Base-by-base conservation (phyloP, 495 filamentous ascomycete genomes). In the Aspergillus heteromorphus region DNA sequence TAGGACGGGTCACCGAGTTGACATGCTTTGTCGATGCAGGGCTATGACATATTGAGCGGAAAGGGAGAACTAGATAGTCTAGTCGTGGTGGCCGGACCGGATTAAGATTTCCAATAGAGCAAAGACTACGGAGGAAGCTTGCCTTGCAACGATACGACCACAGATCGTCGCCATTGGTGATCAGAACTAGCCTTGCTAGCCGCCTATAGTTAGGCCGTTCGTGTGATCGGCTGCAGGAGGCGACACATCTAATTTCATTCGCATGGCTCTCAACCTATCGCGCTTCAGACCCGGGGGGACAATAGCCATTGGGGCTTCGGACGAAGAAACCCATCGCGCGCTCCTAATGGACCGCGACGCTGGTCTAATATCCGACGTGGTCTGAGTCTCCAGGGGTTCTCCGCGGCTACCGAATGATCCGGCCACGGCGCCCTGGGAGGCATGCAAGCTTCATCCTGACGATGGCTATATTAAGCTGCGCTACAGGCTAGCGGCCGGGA, bases 211-310 rank as follows among this genome's bases (percentile, higher is more conserved):
- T 55, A 48, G 51, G 25, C 36, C 25, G 38, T 51, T 47, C 41
- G 49, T 57, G 54, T 53, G 45, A 52, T 57, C 54, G 51, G 50
- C 57, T 55, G 51, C 57, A 57, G 43, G 51, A 63, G 16, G 31
- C 47, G 56, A 63, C 54, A 59, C 53, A 51, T 63, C 60, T 45
- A 53, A 59, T 59, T 57, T 54, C 21, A 19, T 30, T 29, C 38
- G 56, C 38, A 16, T 20, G 41, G 51, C 38, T 34, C 14, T 20
- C 38, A 20, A 45, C 53, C 53, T 49, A 56, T 53, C 51, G 51
- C 30, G 31, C 58, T 52, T 34, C 36, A 52, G 47, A 21, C 18
- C 31, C 19, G 34, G 34, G 20, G 20, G 29, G 47, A 55, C 55
- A 50, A 61, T 61, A 55, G n/a, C 36, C 42, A 55, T 45, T 49